Evolutionary conservation across 805 yeast species (phyloP).

Genomic region (Gaillardinia entomophila): DNA sequence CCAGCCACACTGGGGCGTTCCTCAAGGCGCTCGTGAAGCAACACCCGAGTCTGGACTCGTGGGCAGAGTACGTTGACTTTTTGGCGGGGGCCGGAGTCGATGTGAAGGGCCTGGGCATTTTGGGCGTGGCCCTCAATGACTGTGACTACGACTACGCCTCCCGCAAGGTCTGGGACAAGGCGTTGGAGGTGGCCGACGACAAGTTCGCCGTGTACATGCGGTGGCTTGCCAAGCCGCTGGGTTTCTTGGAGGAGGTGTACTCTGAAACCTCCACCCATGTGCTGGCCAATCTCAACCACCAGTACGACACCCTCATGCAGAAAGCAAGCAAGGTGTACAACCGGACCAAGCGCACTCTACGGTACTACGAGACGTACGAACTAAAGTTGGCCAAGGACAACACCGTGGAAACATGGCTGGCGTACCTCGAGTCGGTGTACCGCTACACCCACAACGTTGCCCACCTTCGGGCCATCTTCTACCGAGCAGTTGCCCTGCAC

Average conservation of each 20-base stretch:
- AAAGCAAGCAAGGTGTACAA: constrained; percentile 27
- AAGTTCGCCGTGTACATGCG: constrained; percentile 15
- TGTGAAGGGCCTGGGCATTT: background rate
- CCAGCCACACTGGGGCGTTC: background rate
- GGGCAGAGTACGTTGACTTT: background rate
- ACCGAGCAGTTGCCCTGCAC: constrained; percentile 17
- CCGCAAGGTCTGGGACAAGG: constrained; percentile 12
- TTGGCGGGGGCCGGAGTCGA: background rate
- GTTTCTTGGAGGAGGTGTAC: constrained; percentile 33
- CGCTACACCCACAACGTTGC: constrained; percentile 10
- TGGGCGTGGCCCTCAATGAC: background rate
- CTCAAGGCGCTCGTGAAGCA: background rate
- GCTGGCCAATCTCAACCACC: background rate
- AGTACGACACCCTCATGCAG: constrained; percentile 31
- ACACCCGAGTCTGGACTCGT: background rate
- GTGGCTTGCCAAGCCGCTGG: constrained; percentile 38
- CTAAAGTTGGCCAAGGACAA: constrained; percentile 9
- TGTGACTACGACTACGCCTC: constrained; percentile 17
- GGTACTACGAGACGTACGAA: constrained; percentile 34
- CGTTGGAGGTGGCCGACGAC: constrained; percentile 3
- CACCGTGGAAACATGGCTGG: constrained; percentile 20
- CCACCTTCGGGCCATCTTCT: constrained; percentile 18
- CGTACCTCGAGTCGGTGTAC: constrained; percentile 24
- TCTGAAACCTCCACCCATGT: constrained; percentile 29
- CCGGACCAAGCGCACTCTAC: constrained; percentile 18